Percentiles rank a stretch among this genome's conserved stretches.
phyloP scores from a whole-genome alignment of 2,329 filamentous ascomycete species.

The Monilinia fructigena region DNA sequence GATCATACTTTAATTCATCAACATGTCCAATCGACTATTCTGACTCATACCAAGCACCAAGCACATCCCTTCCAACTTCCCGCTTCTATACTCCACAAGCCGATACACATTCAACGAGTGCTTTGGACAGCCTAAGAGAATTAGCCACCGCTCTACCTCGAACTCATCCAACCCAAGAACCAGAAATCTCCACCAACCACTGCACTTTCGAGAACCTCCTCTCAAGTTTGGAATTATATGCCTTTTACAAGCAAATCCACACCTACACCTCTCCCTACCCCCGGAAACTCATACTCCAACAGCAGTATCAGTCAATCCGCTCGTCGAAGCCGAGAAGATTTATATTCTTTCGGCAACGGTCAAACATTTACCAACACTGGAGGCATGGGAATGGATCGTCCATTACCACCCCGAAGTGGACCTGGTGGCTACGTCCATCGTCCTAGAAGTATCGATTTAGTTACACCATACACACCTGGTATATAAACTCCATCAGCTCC shows the following conservation, averaged over 20 bases:
- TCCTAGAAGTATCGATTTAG: constrained; percentile 62
- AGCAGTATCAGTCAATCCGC: constrained; percentile 26
- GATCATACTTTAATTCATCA: constrained; percentile 54
- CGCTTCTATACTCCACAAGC: constrained; percentile 19
- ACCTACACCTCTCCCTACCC: constrained; percentile 33
- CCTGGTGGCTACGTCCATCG: constrained; percentile 53
- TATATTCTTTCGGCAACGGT: constrained; percentile 30
- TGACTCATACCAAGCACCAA: constrained; percentile 39
- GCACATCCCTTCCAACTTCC: constrained; percentile 43
- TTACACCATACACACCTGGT: constrained; percentile 48
- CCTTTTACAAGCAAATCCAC: constrained; percentile 34
- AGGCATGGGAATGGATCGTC: constrained; percentile 49
- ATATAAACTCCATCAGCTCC: neutral
- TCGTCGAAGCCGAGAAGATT: constrained; percentile 32
- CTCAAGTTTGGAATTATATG: constrained; percentile 38
- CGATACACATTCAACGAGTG: constrained; percentile 30
- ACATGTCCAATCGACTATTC: constrained; percentile 26
- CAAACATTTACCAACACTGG: constrained; percentile 41
- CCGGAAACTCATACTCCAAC: constrained; percentile 33
- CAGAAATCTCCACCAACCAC: constrained; percentile 23
- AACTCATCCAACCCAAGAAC: constrained; percentile 21
- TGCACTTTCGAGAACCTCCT: constrained; percentile 31
- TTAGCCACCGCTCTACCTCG: constrained; percentile 36
- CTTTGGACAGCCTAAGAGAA: constrained; percentile 35
- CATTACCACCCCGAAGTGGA: constrained; percentile 53